phyloP scores from a whole-genome alignment of 352 stramenopile species.

The Phytophthora fragariae region DNA sequence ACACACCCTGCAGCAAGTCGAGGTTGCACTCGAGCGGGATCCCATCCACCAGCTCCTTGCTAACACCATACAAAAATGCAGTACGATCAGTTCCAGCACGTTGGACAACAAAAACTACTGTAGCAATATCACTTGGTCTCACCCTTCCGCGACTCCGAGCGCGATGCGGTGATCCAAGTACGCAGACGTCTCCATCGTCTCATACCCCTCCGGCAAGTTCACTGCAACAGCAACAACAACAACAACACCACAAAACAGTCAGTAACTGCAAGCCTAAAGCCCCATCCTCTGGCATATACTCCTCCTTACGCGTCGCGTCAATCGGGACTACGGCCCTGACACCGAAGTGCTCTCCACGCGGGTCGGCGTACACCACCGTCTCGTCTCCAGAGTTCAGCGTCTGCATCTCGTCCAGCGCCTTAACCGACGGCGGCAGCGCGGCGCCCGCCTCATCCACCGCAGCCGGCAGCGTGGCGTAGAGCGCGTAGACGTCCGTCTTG shows the following conservation, averaged over 20 bases:
- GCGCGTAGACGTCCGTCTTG: slow-evolving; percentile 56
- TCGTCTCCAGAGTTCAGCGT: slow-evolving; percentile 50
- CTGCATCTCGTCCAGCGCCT: slow-evolving; percentile 31
- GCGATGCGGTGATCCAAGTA: slow-evolving; percentile 77
- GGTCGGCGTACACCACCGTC: slow-evolving; percentile 64
- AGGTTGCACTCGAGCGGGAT: slow-evolving; percentile 95
- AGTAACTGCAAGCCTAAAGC: slow-evolving; percentile 1
- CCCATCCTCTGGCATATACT: neutral
- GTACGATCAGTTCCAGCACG: neutral
- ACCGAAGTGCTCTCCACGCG: slow-evolving; percentile 71
- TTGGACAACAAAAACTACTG: neutral
- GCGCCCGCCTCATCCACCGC: slow-evolving; percentile 42
- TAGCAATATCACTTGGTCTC: slow-evolving; percentile 19
- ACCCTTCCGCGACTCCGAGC: slow-evolving; percentile 82
- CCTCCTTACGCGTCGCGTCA: slow-evolving; percentile 39
- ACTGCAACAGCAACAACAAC: slow-evolving; percentile 49
- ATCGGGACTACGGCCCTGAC: slow-evolving; percentile 63
- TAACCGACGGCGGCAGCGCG: slow-evolving; percentile 25
- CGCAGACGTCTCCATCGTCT: slow-evolving; percentile 44
- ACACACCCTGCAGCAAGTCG: slow-evolving; percentile 91
- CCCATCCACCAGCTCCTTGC: slow-evolving; percentile 75
- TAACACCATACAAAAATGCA: slow-evolving; percentile 19
- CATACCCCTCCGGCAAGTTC: slow-evolving; percentile 51
- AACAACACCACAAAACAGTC: slow-evolving; percentile 14
- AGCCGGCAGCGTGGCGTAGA: slow-evolving; percentile 63